A percentile compares a stretch with the other conserved stretches of the same genome.
phyloP scores from a whole-genome alignment of 2,329 filamentous ascomycete genomes.

The Aspergillus sp. region DNA sequence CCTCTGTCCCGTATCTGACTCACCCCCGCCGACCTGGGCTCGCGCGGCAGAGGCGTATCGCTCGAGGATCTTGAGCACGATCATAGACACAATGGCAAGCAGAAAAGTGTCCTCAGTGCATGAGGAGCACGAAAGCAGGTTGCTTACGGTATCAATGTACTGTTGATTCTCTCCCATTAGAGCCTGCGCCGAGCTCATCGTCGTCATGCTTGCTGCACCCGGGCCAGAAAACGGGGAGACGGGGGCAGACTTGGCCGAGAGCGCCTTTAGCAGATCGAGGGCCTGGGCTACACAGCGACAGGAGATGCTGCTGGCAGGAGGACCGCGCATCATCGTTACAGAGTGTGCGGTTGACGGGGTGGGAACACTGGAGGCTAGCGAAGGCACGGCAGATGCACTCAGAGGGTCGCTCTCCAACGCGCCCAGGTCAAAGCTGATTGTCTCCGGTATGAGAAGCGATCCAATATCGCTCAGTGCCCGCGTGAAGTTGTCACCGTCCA shows the following conservation, averaged over 20 bases:
- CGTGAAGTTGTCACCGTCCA: neutral
- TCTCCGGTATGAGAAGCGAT: neutral
- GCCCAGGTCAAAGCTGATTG: neutral
- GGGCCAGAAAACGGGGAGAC: neutral
- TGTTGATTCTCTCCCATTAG: conserved; percentile 25
- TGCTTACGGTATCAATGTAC: conserved; percentile 27
- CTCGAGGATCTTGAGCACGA: conserved; percentile 37
- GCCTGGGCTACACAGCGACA: neutral
- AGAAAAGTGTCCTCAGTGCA: conserved; percentile 36
- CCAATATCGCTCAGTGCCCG: neutral
- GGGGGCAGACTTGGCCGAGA: neutral
- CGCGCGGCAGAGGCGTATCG: conserved; percentile 31
- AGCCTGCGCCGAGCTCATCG: neutral
- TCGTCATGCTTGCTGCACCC: neutral
- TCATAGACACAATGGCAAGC: conserved; percentile 32
- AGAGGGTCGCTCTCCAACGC: neutral
- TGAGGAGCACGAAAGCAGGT: conserved; percentile 31
- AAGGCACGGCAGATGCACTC: neutral
- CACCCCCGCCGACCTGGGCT: neutral
- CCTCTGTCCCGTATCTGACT: neutral
- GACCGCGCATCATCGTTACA: too few relatives aligned
- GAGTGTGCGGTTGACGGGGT: neutral
- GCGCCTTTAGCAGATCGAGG: neutral
- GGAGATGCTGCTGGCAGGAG: neutral
- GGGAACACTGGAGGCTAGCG: neutral